Evolutionary conservation across 805 yeast genomes (phyloP).

Genomic region (Candida ulmi): DNA sequence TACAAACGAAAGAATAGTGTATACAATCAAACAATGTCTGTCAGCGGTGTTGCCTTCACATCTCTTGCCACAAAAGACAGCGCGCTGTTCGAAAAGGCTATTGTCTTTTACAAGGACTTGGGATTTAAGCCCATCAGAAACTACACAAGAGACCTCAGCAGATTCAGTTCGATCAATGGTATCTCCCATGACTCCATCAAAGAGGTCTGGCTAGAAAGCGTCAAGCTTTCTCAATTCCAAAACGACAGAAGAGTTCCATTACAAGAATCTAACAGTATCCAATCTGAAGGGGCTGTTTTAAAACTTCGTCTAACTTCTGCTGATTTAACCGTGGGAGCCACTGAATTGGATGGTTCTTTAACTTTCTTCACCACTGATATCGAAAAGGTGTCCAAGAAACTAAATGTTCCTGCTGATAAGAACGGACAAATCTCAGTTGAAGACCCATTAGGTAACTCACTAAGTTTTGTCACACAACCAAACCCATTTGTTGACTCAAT

Average conservation of each 20-base stretch:
- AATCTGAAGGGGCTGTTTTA: conserved; percentile 40
- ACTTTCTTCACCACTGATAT: conserved; percentile 38
- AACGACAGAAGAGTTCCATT: conserved; percentile 54
- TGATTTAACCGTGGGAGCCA: conserved; percentile 19
- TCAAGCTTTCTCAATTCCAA: conserved; percentile 52
- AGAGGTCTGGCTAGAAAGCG: conserved; percentile 71
- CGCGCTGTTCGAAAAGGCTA: conserved; percentile 38
- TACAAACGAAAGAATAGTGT: too few relatives aligned
- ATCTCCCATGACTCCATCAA: conserved; percentile 59
- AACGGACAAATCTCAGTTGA: conserved; percentile 23
- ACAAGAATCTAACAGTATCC: conserved; percentile 35
- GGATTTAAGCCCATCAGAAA: conserved; percentile 60
- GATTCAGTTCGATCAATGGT: conserved; percentile 40
- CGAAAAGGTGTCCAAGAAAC: conserved; percentile 18
- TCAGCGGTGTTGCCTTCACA: conserved; percentile 44
- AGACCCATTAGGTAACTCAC: conserved; percentile 63
- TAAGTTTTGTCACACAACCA: conserved; percentile 30
- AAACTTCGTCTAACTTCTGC: conserved; percentile 36
- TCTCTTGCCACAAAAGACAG: conserved; percentile 56
- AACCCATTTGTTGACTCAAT: conserved; percentile 14
- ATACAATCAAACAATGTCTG: conserved; percentile 13
- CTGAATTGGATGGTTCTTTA: conserved; percentile 30
- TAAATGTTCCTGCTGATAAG: conserved; percentile 11
- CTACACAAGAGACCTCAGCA: conserved; percentile 44
- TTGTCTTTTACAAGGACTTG: conserved; percentile 51